Evolutionary conservation across 306 rosid genomes (phyloP).

Genomic region (Aeschynomene evenia): DNA sequence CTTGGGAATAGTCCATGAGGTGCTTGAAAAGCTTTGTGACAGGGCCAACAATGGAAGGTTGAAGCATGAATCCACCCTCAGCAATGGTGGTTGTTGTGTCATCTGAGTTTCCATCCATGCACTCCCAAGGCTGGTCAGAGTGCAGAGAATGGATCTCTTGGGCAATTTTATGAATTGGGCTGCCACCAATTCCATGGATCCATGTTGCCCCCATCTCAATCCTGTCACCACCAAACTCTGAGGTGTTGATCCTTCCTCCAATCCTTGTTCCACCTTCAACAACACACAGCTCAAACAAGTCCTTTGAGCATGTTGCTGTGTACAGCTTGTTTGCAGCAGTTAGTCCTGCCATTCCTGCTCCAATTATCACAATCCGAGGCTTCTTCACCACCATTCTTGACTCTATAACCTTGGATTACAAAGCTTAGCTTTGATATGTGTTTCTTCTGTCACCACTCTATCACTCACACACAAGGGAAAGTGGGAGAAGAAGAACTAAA

Average conservation of each 20-base stretch:
- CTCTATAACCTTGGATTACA: background rate
- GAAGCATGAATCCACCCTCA: slow-evolving; percentile 69
- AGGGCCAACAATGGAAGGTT: slow-evolving; percentile 56
- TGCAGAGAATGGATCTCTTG: slow-evolving; percentile 60
- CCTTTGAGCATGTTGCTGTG: slow-evolving; percentile 49
- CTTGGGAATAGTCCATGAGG: slow-evolving; percentile 74
- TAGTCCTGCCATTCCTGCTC: slow-evolving; percentile 98
- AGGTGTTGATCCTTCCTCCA: slow-evolving; percentile 92
- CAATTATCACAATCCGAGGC: slow-evolving; percentile 80
- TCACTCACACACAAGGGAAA: background rate
- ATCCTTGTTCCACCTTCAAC: slow-evolving; percentile 88
- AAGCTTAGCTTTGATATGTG: background rate
- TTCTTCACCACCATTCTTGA: slow-evolving; percentile 75
- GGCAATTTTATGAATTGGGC: slow-evolving; percentile 85
- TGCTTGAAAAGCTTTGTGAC: slow-evolving; percentile 59
- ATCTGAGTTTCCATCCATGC: slow-evolving; percentile 73
- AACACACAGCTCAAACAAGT: slow-evolving; percentile 68
- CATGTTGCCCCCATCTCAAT: slow-evolving; percentile 99
- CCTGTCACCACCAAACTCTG: slow-evolving; percentile 84
- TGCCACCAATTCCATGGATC: slow-evolving; percentile 95
- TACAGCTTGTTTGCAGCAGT: slow-evolving; percentile 89
- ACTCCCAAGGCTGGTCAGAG: slow-evolving; percentile 93
- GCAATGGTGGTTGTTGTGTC: slow-evolving; percentile 63
- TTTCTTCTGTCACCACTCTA: background rate
- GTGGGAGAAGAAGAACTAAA: slow-evolving; percentile 12